Conservation (phyloP, 768 basidiomycete genomes). For the Mycena sanguinolenta region DNA sequence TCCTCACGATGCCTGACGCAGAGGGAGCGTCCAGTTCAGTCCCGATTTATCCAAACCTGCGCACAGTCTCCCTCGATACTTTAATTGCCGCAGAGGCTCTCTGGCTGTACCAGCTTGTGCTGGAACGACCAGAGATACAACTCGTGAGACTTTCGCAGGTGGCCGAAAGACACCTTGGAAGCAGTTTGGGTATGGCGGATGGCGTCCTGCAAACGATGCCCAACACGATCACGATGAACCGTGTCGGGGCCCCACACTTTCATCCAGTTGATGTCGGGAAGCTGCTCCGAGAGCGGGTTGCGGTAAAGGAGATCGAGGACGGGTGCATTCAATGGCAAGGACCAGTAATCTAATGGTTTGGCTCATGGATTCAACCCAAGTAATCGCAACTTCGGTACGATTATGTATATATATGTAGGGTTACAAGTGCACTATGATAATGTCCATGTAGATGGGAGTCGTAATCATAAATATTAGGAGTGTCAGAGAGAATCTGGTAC, state of each 20-base stretch:
- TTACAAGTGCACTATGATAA: constrained; percentile 34
- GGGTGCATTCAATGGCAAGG: constrained; percentile 15
- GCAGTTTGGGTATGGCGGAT: constrained; percentile 21
- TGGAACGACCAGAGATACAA: constrained; percentile 26
- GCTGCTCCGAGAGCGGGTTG: constrained; percentile 28
- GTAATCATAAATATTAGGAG: not conserved
- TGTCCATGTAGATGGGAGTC: constrained; percentile 27
- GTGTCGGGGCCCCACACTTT: not conserved
- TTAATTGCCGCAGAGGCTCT: constrained; percentile 19
- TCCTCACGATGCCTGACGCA: not conserved
- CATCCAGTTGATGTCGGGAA: constrained; percentile 17
- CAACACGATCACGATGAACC: not conserved
- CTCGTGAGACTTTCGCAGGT: constrained; percentile 24
- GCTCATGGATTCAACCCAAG: not conserved
- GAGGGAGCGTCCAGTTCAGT: not conserved
- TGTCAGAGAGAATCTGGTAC: not conserved
- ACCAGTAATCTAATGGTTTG: not conserved
- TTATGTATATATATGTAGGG: constrained; percentile 23
- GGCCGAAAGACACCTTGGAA: constrained; percentile 21
- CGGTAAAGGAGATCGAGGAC: constrained; percentile 18
- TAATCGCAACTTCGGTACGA: constrained; percentile 15
- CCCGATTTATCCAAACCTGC: constrained; percentile 30
- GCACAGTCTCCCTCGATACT: constrained; percentile 29
- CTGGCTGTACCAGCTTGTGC: constrained; percentile 26
- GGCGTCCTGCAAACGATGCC: constrained; percentile 18